Percentiles rank a stretch among this genome's conserved stretches.
Conservation (phyloP, 768 basidiomycete species). For the Paxillus rubicundulus region DNA sequence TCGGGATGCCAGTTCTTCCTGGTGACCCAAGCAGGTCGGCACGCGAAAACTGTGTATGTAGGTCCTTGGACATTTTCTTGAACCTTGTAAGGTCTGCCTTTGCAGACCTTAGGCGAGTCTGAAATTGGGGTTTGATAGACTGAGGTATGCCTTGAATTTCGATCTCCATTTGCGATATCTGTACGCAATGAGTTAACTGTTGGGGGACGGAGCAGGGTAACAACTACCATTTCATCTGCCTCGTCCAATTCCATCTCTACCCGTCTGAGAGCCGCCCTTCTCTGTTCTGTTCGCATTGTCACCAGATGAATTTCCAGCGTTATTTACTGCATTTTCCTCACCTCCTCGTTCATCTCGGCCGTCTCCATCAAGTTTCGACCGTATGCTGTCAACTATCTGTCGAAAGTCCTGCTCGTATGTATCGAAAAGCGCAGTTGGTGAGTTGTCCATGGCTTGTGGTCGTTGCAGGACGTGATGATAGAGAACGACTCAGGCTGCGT, state of each 20-base stretch:
- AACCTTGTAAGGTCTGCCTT: constrained; percentile 72
- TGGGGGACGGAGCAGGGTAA: not conserved
- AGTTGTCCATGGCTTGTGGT: constrained; percentile 62
- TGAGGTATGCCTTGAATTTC: constrained; percentile 94
- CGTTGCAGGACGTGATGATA: not conserved
- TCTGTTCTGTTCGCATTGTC: constrained; percentile 55
- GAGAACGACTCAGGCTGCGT: constrained; percentile 1
- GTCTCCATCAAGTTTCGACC: constrained; percentile 72
- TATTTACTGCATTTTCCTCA: constrained; percentile 34
- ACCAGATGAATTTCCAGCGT: not conserved
- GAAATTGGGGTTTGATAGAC: constrained; percentile 75
- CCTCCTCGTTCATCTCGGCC: constrained; percentile 67
- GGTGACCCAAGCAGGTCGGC: constrained; percentile 71
- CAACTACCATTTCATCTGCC: constrained; percentile 90
- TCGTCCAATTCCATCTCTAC: constrained; percentile 97
- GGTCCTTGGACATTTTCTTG: constrained; percentile 80
- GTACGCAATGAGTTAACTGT: constrained; percentile 3
- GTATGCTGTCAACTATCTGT: constrained; percentile 73
- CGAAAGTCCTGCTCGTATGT: constrained; percentile 92
- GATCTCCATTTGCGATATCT: constrained; percentile 99
- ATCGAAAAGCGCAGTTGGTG: constrained; percentile 83
- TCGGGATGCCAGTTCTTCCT: constrained; percentile 30
- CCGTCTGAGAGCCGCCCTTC: constrained; percentile 74
- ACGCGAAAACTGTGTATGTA: constrained; percentile 67
- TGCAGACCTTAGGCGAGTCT: constrained; percentile 67